These are phyloP conservation scores for Taphrina confusa DNA, from an alignment of 1,139 yeast genomes.

Conservation along the genomic window DNA sequence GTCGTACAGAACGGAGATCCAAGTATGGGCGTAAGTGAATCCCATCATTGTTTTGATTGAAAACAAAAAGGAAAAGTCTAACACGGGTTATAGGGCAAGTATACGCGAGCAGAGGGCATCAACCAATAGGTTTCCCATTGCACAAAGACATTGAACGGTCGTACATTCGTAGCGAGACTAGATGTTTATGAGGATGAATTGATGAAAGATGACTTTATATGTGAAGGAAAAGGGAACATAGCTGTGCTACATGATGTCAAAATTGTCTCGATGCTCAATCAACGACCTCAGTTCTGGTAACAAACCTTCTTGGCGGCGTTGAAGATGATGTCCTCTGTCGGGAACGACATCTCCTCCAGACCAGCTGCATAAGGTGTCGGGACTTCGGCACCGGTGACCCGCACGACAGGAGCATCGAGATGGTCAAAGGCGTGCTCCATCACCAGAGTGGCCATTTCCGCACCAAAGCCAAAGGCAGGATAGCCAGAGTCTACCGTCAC, in stretches of 20 bases:
- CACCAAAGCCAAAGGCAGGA: constrained; percentile 98
- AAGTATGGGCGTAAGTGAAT: background rate
- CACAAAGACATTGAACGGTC: too few relatives aligned
- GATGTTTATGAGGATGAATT: too few relatives aligned
- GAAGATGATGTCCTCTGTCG: constrained; percentile 85
- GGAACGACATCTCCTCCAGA: constrained; percentile 98
- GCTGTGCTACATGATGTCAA: too few relatives aligned
- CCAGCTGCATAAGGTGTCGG: constrained; percentile 98
- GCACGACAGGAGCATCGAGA: constrained; percentile 97
- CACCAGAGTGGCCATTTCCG: constrained; percentile 95
- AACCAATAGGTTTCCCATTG: too few relatives aligned
- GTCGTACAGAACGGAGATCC: constrained; percentile 12
- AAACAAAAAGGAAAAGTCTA: too few relatives aligned
- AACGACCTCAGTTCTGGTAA: constrained; percentile 37
- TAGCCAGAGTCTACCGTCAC: constrained; percentile 95
- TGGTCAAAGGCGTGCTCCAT: constrained; percentile 99
- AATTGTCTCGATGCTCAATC: too few relatives aligned
- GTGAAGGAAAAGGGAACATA: too few relatives aligned
- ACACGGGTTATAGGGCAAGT: constrained; percentile 4
- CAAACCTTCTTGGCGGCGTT: constrained; percentile 48
- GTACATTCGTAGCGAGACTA: too few relatives aligned
- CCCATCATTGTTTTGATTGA: too few relatives aligned
- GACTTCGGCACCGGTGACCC: constrained; percentile 99
- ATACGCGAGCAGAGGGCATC: constrained; percentile 18
- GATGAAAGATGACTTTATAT: too few relatives aligned